Conservation (phyloP, 1,284 basidiomycete species). For the Ustilago trichophora region DNA sequence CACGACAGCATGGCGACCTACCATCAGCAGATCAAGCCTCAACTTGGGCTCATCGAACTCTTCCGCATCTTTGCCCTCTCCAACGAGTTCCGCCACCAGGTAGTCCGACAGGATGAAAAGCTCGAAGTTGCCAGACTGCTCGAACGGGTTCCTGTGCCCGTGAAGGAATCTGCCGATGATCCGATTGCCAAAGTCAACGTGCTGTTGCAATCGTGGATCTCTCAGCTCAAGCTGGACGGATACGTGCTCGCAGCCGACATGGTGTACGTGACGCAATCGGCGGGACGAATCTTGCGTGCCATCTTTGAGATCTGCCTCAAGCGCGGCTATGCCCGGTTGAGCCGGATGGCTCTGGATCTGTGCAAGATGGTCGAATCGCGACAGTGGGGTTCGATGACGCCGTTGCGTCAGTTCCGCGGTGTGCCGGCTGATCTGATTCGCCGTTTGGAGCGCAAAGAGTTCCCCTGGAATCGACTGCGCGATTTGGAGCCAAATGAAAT, state of each 20-base stretch:
- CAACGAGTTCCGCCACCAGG: conserved; percentile 91
- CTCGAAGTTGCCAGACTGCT: conserved; percentile 86
- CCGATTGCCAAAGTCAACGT: conserved; percentile 98
- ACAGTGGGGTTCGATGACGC: conserved; percentile 96
- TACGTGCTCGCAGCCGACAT: conserved; percentile 98
- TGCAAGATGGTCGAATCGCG: conserved; percentile 90
- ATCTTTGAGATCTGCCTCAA: conserved; percentile 99
- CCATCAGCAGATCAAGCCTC: conserved; percentile 89
- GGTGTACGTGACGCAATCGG: conserved; percentile 78
- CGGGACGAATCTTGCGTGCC: conserved; percentile 83
- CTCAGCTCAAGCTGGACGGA: conserved; percentile 90
- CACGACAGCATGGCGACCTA: conserved; percentile 96
- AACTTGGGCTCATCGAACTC: conserved; percentile 87
- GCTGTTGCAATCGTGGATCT: conserved; percentile 92
- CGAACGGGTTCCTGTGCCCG: conserved; percentile 94
- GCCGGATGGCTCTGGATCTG: conserved; percentile 86
- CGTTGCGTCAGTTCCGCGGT: conserved; percentile 91
- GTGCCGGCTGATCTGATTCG: conserved; percentile 85
- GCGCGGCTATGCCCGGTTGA: conserved; percentile 95
- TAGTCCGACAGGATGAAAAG: conserved; percentile 73
- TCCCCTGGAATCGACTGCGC: conserved; percentile 60
- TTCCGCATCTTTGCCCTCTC: conserved; percentile 96
- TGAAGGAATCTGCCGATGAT: conserved; percentile 96
- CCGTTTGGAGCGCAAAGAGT: conserved; percentile 96
- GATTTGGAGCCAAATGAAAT: conserved; percentile 66